Base-by-base conservation (phyloP, 2,329 filamentous ascomycete species). In the Aspergillus flavus region DNA sequence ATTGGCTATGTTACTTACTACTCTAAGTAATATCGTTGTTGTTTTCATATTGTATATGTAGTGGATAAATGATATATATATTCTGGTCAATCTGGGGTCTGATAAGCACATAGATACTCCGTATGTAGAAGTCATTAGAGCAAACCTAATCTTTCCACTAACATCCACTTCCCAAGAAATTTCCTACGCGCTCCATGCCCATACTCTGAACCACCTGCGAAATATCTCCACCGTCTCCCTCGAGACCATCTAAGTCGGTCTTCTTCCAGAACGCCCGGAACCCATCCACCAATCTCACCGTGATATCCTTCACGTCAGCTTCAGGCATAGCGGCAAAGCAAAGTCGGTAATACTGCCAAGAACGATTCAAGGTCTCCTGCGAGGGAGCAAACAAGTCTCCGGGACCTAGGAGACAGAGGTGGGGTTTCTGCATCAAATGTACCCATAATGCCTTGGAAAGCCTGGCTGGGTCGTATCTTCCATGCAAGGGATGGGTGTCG, bases 261-360 rank as follows among this genome's bases (percentile, higher is more conserved):
- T 95, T 88, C 66, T 85, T 83, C 89, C 91, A 97, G 76, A 97
- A 97, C 28, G 82, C 84, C 63, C 87, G 84, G 23, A 92, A 84
- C 0, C 89, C 93, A 39, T 87, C 83, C 0, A 86, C 87, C 71
- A 96, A 88, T 30, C 89, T 79, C 72, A 85, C 79, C 7, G 86
- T 88, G 66, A 88, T 87, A 6, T 78, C 77, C 28, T 84, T 85
- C 6, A 97, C 81, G 46, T 90, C 86, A 45, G 90, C 88, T 60
- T 90, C 89, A n/a, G 86, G 83, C 77, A 93, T 90, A 1, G 93
- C 92, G 1, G 92, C 93, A 79, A 97, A 97, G 78, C 92, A 96
- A 41, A 97, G 73, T 16, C 94, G 83, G 75, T 89, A 88, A 75
- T 89, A 94, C 68, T 85, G 85, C 87, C 90, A 94, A 3, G 87